A percentile compares a stretch with the other conserved stretches of the same genome.
phyloP scores from a whole-genome alignment of 1,284 basidiomycete species.

The Rhodotorula glutinis region DNA sequence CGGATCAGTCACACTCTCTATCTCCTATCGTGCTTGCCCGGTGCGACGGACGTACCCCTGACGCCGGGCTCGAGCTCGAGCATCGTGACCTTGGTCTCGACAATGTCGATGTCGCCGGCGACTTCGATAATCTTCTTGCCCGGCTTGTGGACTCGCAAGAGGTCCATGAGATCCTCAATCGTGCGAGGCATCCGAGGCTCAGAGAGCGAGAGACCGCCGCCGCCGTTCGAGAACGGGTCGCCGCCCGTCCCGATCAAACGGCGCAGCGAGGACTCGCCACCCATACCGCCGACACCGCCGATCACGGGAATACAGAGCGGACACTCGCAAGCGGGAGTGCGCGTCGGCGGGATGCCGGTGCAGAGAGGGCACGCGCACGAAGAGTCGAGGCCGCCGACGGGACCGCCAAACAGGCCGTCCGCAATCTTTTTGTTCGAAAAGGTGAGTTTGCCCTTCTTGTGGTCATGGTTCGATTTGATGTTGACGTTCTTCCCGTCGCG shows the following conservation, averaged over 20 bases:
- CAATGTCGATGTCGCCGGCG: not conserved
- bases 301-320: not conserved
- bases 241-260: no score
- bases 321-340: not conserved
- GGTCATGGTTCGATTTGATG: not conserved
- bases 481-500: not conserved
- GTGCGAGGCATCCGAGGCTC: not conserved
- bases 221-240: not conserved
- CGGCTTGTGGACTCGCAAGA: not conserved
- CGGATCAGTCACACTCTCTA: not conserved
- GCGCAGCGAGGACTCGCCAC: no score
- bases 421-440: not conserved
- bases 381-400: not conserved
- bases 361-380: not conserved
- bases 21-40: no score
- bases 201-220: not conserved
- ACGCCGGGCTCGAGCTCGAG: not conserved
- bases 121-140: constrained; percentile 5
- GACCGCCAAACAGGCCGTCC: not conserved
- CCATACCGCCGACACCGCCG: not conserved
- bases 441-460: not conserved
- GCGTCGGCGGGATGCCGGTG: not conserved
- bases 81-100: not conserved
- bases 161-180: not conserved
- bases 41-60: constrained; percentile 1